A percentile compares a stretch with the other conserved stretches of the same genome.
Conservation (phyloP, 768 basidiomycete species). For the Hydnomerulius pinastri region DNA sequence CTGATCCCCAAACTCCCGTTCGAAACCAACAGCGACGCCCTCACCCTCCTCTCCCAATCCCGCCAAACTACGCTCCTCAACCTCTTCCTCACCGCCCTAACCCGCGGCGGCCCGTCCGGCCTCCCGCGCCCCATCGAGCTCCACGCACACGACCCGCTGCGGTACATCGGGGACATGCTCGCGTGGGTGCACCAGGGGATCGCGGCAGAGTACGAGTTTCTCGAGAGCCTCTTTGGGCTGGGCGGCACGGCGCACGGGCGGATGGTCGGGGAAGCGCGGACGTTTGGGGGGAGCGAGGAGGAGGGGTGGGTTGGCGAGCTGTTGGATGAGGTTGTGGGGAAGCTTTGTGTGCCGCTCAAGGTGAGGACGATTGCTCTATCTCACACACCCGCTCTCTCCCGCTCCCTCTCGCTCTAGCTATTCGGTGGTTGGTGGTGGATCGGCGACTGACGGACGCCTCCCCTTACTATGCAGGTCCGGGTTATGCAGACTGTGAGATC, state of each 20-base stretch:
- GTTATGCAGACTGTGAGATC: slow-evolving; percentile 93
- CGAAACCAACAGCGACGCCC: slow-evolving; percentile 80
- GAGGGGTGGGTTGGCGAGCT: slow-evolving; percentile 80
- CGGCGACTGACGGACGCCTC: no score
- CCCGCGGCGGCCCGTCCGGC: slow-evolving; percentile 82
- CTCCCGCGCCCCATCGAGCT: slow-evolving; percentile 92
- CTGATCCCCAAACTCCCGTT: no score
- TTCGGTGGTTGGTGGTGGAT: no score
- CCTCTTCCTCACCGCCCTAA: slow-evolving; percentile 86
- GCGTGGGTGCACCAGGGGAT: slow-evolving; percentile 98
- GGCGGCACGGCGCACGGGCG: slow-evolving; percentile 42
- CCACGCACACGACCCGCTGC: slow-evolving; percentile 95
- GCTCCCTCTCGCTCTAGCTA: no score
- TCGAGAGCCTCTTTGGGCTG: slow-evolving; percentile 83
- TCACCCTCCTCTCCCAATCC: slow-evolving; percentile 74
- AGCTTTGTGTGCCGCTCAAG: slow-evolving; percentile 87
- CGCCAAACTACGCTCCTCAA: slow-evolving; percentile 79
- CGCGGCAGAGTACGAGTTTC: slow-evolving; percentile 91
- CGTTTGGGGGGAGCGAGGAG: slow-evolving; percentile 57
- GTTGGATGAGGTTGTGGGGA: slow-evolving; percentile 80
- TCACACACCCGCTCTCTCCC: no score
- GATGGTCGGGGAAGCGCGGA: slow-evolving; percentile 77
- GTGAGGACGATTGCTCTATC: slow-evolving; percentile 39
- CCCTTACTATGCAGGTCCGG: slow-evolving; percentile 70
- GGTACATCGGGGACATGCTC: slow-evolving; percentile 98